phyloP scores from a whole-genome alignment of 2,329 filamentous ascomycete genomes.

The Stachybotrys elegans region DNA sequence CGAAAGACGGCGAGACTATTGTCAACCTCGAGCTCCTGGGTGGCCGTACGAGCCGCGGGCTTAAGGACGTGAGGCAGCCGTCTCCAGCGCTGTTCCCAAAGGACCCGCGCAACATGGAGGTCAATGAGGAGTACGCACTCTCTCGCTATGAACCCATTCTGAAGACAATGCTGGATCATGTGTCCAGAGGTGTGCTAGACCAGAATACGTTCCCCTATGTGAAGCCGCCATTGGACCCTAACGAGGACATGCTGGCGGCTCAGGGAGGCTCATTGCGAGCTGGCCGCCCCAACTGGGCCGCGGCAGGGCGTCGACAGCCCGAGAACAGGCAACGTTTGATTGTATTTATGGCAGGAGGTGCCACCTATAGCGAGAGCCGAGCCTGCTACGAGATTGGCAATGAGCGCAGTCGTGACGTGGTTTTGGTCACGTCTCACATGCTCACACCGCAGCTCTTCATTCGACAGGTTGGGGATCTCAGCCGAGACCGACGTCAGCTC shows the following conservation, averaged over 20 bases:
- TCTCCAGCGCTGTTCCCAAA: conserved; percentile 66
- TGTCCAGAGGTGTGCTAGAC: conserved; percentile 64
- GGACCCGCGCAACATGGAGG: conserved; percentile 50
- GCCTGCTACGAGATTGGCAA: conserved; percentile 83
- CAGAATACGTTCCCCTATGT: conserved; percentile 65
- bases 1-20: conserved; percentile 67
- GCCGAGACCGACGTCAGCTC: conserved; percentile 67
- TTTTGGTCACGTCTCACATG: conserved; percentile 90
- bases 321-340: conserved; percentile 89
- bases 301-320: conserved; percentile 62
- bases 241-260: conserved; percentile 50
- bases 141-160: conserved; percentile 80
- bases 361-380: conserved; percentile 86
- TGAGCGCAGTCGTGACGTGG: conserved; percentile 71
- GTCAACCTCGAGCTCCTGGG: conserved; percentile 79
- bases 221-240: conserved; percentile 61
- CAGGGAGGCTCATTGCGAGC: conserved; percentile 76
- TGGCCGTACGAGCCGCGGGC: conserved; percentile 57
- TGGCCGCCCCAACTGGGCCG: conserved; percentile 93
- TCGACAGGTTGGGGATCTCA: conserved; percentile 76
- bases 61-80: conserved; percentile 72
- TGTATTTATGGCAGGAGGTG: conserved; percentile 91
- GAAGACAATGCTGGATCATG: conserved; percentile 75
- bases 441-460: conserved; percentile 78
- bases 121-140: conserved; percentile 75